phyloP scores from a whole-genome alignment of 1,284 basidiomycete species.

The Exobasidium cylindrosporum region DNA sequence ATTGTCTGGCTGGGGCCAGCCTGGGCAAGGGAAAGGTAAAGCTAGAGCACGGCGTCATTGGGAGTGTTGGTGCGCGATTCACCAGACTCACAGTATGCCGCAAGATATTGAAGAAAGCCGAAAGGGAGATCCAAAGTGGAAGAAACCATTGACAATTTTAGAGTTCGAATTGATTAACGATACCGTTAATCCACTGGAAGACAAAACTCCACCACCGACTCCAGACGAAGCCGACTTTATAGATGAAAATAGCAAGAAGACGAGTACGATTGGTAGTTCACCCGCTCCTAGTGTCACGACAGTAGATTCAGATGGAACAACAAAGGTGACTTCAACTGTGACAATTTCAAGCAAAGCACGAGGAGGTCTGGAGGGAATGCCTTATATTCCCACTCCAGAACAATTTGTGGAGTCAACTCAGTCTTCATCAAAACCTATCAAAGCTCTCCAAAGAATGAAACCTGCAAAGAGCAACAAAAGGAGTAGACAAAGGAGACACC shows the following conservation, averaged over 20 bases:
- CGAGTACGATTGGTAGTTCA: constrained; percentile 24
- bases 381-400: constrained; percentile 34
- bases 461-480: constrained; percentile 12
- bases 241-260: neutral
- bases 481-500: constrained; percentile 15
- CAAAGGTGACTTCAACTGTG: constrained; percentile 14
- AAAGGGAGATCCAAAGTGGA: constrained; percentile 21
- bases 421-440: constrained; percentile 69
- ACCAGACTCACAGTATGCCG: constrained; percentile 58
- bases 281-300: constrained; percentile 28
- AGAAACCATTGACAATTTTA: constrained; percentile 57
- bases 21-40: neutral
- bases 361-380: constrained; percentile 36
- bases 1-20: constrained; percentile 68
- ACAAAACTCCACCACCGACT: constrained; percentile 28
- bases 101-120: constrained; percentile 12
- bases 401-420: constrained; percentile 74
- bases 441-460: constrained; percentile 65
- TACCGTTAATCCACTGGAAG: constrained; percentile 66
- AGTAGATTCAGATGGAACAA: constrained; percentile 27
- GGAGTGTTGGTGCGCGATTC: constrained; percentile 81
- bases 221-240: constrained; percentile 6
- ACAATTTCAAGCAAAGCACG: neutral
- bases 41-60: constrained; percentile 64
- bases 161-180: constrained; percentile 82